A percentile compares a stretch with the other conserved stretches of the same genome.
phyloP scores from a whole-genome alignment of 768 basidiomycete species.

The Trametes meyenii region DNA sequence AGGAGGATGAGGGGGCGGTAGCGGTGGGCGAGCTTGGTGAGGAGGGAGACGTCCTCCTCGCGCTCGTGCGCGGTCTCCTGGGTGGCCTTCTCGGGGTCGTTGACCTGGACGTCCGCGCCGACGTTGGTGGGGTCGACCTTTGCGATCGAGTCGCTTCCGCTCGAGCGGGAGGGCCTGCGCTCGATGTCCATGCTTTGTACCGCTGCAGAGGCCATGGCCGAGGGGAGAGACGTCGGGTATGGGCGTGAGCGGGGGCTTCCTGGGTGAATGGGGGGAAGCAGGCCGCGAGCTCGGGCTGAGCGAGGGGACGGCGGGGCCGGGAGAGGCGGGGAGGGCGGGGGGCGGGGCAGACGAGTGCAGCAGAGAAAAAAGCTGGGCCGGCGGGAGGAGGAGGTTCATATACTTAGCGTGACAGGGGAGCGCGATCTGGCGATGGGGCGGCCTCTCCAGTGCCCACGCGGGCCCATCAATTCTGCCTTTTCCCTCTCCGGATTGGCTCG shows the following conservation, averaged over 20 bases:
- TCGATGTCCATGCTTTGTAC: conserved; percentile 1
- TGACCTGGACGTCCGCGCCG: conserved; percentile 26
- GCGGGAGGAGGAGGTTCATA: conserved; percentile 9
- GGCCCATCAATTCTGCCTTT: conserved; percentile 14
- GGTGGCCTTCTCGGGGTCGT: conserved; percentile 12
- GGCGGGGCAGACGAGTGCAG: conserved; percentile 23
- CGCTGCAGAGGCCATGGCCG: background rate
- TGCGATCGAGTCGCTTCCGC: conserved; percentile 24
- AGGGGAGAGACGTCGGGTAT: background rate
- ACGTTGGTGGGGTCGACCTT: conserved; percentile 32
- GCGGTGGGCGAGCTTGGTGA: conserved; percentile 17
- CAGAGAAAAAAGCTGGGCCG: conserved; percentile 13
- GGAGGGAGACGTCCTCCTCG: conserved; percentile 22
- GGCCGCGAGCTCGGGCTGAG: background rate
- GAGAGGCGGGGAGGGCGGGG: conserved; percentile 1
- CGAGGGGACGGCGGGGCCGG: conserved; percentile 1
- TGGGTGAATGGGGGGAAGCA: conserved; percentile 3
- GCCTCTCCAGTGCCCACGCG: conserved; percentile 16
- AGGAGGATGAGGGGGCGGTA: conserved; percentile 45
- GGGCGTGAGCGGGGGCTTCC: background rate
- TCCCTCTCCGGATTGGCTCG: conserved; percentile 2
- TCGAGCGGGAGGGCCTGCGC: conserved; percentile 30
- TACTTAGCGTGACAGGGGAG: background rate
- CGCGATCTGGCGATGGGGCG: background rate
- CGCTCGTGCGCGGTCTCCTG: conserved; percentile 15